phyloP scores from a whole-genome alignment of 2,329 filamentous ascomycete genomes.

The Gnomoniopsis sp. region DNA sequence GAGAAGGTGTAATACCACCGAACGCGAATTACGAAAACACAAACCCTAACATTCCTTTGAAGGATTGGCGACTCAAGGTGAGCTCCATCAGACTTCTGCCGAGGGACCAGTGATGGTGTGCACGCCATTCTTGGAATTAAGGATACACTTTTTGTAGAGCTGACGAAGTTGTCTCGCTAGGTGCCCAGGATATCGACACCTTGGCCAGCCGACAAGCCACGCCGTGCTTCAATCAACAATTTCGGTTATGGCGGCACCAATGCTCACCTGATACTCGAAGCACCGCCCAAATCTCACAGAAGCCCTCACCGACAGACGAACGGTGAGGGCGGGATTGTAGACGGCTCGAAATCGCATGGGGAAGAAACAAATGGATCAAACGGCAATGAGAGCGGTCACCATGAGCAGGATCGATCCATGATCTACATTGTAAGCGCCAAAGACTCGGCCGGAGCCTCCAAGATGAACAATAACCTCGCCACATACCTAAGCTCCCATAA shows the following conservation, averaged over 20 bases:
- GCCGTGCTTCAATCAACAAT: constrained; percentile 27
- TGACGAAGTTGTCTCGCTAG: no score
- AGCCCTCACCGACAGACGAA: not conserved
- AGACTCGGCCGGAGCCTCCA: not conserved
- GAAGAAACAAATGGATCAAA: not conserved
- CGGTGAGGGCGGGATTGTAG: no score
- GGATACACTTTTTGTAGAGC: no score
- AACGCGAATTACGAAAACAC: constrained; percentile 21
- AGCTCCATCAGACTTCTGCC: no score
- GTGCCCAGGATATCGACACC: constrained; percentile 12
- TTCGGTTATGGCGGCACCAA: constrained; percentile 34
- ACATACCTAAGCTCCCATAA: no score
- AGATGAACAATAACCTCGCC: no score
- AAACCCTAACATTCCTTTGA: constrained; percentile 27
- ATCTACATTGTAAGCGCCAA: not conserved
- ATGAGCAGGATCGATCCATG: not conserved
- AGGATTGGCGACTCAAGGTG: constrained; percentile 27
- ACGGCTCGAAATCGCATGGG: no score
- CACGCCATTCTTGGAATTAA: no score
- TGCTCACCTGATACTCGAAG: constrained; percentile 23
- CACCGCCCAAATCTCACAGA: not conserved
- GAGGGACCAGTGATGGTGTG: no score
- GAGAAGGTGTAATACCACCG: constrained; percentile 25
- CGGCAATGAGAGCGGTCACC: not conserved
- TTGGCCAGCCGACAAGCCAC: constrained; percentile 12